phyloP scores from a whole-genome alignment of 1,284 basidiomycete genomes.

The Rhodofomes roseus region DNA sequence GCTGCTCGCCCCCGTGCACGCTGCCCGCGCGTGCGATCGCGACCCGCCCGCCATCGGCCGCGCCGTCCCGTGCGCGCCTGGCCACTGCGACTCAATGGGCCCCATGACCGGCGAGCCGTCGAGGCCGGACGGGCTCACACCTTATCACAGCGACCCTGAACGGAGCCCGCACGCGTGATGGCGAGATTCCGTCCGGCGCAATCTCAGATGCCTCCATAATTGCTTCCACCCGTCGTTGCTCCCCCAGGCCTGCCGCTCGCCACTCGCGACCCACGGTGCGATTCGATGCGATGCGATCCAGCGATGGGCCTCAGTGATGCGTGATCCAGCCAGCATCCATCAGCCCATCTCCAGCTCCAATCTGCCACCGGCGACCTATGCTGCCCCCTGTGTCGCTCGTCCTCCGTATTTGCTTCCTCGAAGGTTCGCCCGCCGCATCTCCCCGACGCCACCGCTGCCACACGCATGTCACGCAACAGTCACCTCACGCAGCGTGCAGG shows the following conservation, averaged over 20 bases:
- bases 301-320: not conserved
- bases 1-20: not conserved
- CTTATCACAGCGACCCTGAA: slow-evolving; percentile 3
- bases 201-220: slow-evolving; percentile 1
- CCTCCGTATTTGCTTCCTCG: not conserved
- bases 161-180: not conserved
- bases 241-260: not conserved
- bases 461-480: not conserved
- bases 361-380: slow-evolving; percentile 1
- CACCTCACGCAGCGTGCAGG: too few relatives aligned
- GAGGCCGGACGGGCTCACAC: not conserved
- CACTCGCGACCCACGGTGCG: not conserved
- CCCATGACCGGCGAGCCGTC: not conserved
- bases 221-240: not conserved
- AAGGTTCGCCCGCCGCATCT: not conserved
- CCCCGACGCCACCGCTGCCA: not conserved
- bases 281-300: slow-evolving; percentile 1
- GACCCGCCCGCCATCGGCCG: not conserved
- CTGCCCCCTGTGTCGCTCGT: not conserved
- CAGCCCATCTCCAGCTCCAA: not conserved
- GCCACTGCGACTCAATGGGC: not conserved
- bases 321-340: not conserved
- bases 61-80: not conserved
- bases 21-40: not conserved
- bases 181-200: not conserved